Evolutionary conservation across 73 alveolate species (phyloP).

Genomic region (Vitrella brassicaformis): DNA sequence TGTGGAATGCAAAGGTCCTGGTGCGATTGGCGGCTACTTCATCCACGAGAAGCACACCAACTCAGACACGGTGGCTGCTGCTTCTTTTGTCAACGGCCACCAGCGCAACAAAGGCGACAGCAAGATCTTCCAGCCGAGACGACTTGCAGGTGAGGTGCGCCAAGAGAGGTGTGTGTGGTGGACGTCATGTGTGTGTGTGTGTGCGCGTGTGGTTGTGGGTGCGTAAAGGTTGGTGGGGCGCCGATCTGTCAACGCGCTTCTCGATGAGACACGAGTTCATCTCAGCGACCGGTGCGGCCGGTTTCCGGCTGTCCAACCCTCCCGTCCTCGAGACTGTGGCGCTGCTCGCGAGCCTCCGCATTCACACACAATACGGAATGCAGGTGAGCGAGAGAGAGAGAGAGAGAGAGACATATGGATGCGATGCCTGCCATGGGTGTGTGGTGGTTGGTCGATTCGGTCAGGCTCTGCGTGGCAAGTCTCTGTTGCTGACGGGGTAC

Average conservation of each 20-base stretch:
- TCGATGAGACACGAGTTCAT: conserved; percentile 28
- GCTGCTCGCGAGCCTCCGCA: conserved; percentile 33
- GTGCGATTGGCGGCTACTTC: conserved; percentile 46
- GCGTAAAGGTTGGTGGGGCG: conserved; percentile 36
- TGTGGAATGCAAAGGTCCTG: too few species aligned
- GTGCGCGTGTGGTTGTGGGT: background rate
- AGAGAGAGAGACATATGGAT: conserved; percentile 4
- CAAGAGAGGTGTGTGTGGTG: background rate
- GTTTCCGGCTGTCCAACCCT: conserved; percentile 39
- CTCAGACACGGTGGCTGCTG: conserved; percentile 2
- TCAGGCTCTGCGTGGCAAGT: background rate
- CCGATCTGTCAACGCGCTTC: conserved; percentile 22
- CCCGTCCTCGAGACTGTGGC: conserved; percentile 45
- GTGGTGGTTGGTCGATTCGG: background rate
- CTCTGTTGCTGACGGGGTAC: conserved; percentile 24
- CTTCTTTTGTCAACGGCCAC: background rate
- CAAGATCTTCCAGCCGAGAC: too few species aligned
- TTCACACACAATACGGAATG: conserved; percentile 26
- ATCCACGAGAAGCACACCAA: conserved; percentile 41
- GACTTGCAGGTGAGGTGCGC: too few species aligned
- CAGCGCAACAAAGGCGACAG: too few species aligned
- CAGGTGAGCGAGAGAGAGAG: conserved; percentile 8
- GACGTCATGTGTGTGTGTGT: background rate
- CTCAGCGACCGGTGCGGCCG: conserved; percentile 40
- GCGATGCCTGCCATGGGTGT: background rate